Conservation (phyloP, 371 early-diverging fungal genomes). For the Thermomucor indicae-seudaticae region DNA sequence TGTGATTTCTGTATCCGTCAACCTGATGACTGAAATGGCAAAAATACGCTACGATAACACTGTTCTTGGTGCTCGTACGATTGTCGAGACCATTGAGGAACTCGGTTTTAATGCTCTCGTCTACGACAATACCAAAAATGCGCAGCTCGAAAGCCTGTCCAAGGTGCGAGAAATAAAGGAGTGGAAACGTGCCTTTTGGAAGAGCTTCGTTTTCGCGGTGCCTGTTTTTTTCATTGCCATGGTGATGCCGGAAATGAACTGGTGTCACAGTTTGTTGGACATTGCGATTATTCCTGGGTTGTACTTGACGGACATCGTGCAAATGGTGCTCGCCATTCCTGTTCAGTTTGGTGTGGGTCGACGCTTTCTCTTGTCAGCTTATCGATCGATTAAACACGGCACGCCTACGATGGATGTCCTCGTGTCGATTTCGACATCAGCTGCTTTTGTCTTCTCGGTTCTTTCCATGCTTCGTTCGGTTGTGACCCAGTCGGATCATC, state of each 20-base stretch:
- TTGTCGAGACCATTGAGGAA: conserved; percentile 75
- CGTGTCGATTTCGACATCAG: conserved; percentile 80
- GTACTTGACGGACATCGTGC: conserved; percentile 50
- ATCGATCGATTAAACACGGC: conserved; percentile 73
- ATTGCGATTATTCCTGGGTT: conserved; percentile 55
- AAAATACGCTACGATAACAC: conserved; percentile 62
- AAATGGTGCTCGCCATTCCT: conserved; percentile 75
- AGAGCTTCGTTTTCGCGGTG: conserved; percentile 63
- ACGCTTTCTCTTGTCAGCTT: conserved; percentile 76
- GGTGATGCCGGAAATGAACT: conserved; percentile 68
- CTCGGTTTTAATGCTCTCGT: conserved; percentile 88
- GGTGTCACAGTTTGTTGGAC: conserved; percentile 28
- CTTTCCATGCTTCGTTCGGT: conserved; percentile 55
- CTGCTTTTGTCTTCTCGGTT: conserved; percentile 76
- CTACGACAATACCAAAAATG: conserved; percentile 46
- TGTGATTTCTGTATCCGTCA: conserved; percentile 65
- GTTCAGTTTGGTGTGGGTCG: conserved; percentile 87
- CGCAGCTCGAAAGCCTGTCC: conserved; percentile 87
- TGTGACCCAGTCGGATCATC: conserved; percentile 33
- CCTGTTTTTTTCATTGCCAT: conserved; percentile 88
- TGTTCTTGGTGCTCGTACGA: conserved; percentile 67
- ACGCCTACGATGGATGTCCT: conserved; percentile 97
- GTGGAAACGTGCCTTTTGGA: conserved; percentile 69
- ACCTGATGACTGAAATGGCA: conserved; percentile 71
- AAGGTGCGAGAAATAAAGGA: conserved; percentile 83